Conservation (phyloP, 495 filamentous ascomycete species). For the Schizothecium vesticola region DNA sequence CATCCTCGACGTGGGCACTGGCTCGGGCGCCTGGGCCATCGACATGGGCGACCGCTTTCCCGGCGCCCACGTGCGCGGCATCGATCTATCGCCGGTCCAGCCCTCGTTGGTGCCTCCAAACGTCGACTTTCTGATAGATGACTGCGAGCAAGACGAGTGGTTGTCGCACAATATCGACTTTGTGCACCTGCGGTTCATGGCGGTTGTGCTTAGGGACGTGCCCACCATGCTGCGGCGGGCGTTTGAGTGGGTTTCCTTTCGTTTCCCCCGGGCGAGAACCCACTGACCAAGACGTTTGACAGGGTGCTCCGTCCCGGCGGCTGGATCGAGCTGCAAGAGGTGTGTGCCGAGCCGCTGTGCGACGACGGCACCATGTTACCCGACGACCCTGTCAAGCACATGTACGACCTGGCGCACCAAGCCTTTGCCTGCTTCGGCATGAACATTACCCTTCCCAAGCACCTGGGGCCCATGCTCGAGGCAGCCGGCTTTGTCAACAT, state of each 20-base stretch:
- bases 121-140: slow-evolving; percentile 41
- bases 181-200: slow-evolving; percentile 39
- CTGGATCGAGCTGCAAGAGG: slow-evolving; percentile 42
- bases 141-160: slow-evolving; percentile 41
- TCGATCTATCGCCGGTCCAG: slow-evolving; percentile 37
- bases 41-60: slow-evolving; percentile 41
- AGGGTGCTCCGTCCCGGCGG: slow-evolving; percentile 37
- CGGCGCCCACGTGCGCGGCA: slow-evolving; percentile 31
- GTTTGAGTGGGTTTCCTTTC: slow-evolving; percentile 27
- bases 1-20: slow-evolving; percentile 49
- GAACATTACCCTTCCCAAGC: slow-evolving; percentile 44
- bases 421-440: slow-evolving; percentile 33
- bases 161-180: slow-evolving; percentile 34
- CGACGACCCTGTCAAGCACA: slow-evolving; percentile 31
- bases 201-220: slow-evolving; percentile 44
- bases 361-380: slow-evolving; percentile 38
- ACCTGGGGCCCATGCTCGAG: slow-evolving; percentile 40
- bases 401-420: slow-evolving; percentile 25
- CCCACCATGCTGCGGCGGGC: slow-evolving; percentile 33
- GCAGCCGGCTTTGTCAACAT: slow-evolving; percentile 58
- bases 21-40: slow-evolving; percentile 30
- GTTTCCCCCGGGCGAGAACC: background rate
- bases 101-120: slow-evolving; percentile 38
- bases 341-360: slow-evolving; percentile 31
- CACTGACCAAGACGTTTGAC: background rate